These are phyloP conservation scores for Zygosaccharomyces bailii DNA, from an alignment of 805 yeast species.

Conservation along the genomic window DNA sequence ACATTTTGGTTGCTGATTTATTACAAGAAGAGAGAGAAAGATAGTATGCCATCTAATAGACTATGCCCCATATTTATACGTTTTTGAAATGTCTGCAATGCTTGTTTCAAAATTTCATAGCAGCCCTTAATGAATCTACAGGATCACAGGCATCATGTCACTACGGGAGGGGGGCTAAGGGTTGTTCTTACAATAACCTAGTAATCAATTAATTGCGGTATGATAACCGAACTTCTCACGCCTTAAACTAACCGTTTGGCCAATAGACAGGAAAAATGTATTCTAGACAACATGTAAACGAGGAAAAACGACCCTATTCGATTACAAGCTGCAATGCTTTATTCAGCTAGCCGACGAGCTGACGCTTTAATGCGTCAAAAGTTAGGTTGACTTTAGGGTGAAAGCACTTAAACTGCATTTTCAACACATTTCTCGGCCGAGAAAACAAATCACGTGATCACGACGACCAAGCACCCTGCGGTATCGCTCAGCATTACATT, in stretches of 20 bases:
- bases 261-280: background rate
- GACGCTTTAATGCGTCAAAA: background rate
- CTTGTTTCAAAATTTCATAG: background rate
- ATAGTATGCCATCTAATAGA: background rate
- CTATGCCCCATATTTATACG: background rate
- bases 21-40: background rate
- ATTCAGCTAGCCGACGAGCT: slow-evolving; percentile 2
- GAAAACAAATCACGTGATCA: background rate
- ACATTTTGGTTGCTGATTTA: slow-evolving; percentile 10
- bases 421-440: slow-evolving; percentile 3
- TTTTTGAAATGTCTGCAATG: background rate
- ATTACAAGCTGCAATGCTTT: background rate
- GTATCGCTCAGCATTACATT: no score
- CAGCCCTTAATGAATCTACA: background rate
- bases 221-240: no score
- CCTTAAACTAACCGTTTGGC: background rate
- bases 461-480: no score
- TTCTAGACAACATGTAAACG: background rate
- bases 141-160: background rate
- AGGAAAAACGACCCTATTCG: slow-evolving; percentile 1
- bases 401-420: background rate
- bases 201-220: background rate
- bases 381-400: background rate
- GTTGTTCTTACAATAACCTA: background rate
- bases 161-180: background rate